Base-by-base conservation (phyloP, 768 basidiomycete genomes). In the Podaxis sp. region DNA sequence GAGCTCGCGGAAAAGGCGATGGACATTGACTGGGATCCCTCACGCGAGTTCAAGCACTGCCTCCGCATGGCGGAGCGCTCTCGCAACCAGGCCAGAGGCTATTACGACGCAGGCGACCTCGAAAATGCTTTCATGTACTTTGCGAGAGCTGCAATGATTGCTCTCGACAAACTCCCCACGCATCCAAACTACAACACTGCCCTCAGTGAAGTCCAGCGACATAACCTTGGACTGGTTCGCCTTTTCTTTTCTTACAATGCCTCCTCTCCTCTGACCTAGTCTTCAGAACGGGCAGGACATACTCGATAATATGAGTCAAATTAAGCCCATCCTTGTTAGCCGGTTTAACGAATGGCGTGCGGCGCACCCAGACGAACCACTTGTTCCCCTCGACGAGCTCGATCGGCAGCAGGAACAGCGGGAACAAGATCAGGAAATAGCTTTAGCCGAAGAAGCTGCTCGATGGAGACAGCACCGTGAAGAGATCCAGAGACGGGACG, bases 281-380 rank as follows among this genome's bases (percentile, higher is more conserved):
- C 52, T 63, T 66, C 72, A 91, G 89, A 89, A 91, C 59, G 90
- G 90, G 17, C 85, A 90, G 69, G 83, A 90, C 61, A 89, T 93
- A 56, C 81, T 93, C 51, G 81, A 84, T 63, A 80, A 79, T 65
- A 83, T 94, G 36, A 78, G 84, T 53, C 80, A 84, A 26, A 78
- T 94, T 58, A 92, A 92, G 63, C 83, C 84, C 8, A 68, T 76
- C 3, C 80, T 93, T 7, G 82, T 89, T 49, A 82, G 85, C 48
- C 82, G 87, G 15, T 86, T 85, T 66, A 87, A 89, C 56, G 76
- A 79, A 55, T 92, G 88, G 88, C 70, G 74, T 11, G 73, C 74
- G 40, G 73, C 75, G 42, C 75, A 84, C 64, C 78, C 79, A 6
- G 75, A 81, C 53, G 75, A 74, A 24, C 63, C 67, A 22, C 61